Conservation (phyloP, 345 rosid genomes). For the Murraya paniculata region DNA sequence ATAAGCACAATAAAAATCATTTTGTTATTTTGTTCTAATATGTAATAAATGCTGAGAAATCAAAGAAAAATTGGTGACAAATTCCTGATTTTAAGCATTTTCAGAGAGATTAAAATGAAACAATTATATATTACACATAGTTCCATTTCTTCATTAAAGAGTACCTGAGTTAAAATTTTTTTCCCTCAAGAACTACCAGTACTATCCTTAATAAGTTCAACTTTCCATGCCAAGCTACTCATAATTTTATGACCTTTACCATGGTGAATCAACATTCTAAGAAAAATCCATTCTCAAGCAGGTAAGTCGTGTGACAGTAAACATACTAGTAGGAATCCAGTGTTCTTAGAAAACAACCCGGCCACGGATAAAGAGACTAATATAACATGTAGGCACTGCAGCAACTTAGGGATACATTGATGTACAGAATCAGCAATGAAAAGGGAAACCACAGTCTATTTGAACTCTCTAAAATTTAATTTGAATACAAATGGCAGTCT, state of each 20-base stretch:
- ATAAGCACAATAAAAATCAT: not conserved
- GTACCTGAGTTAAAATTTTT: not conserved
- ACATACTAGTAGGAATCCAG: not conserved
- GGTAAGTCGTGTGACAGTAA: not conserved
- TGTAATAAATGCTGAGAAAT: not conserved
- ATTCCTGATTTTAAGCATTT: not conserved
- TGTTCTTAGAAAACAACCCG: not conserved
- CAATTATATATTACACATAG: no score
- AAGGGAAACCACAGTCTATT: not conserved
- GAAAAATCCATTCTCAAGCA: not conserved
- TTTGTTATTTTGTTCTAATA: no score
- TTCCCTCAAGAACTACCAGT: not conserved
- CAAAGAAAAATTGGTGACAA: not conserved
- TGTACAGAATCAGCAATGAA: not conserved
- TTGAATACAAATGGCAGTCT: not conserved
- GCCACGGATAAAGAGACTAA: not conserved
- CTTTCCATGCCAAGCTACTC: not conserved
- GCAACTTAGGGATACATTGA: not conserved
- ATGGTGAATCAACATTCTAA: not conserved
- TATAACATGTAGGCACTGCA: not conserved
- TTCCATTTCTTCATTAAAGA: not conserved
- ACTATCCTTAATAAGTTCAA: not conserved
- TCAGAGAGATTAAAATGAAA: not conserved
- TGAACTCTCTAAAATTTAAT: not conserved
- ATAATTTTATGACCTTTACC: not conserved